Evolutionary conservation across 768 basidiomycete species (phyloP).

Genomic region (Chalciporus chontae): DNA sequence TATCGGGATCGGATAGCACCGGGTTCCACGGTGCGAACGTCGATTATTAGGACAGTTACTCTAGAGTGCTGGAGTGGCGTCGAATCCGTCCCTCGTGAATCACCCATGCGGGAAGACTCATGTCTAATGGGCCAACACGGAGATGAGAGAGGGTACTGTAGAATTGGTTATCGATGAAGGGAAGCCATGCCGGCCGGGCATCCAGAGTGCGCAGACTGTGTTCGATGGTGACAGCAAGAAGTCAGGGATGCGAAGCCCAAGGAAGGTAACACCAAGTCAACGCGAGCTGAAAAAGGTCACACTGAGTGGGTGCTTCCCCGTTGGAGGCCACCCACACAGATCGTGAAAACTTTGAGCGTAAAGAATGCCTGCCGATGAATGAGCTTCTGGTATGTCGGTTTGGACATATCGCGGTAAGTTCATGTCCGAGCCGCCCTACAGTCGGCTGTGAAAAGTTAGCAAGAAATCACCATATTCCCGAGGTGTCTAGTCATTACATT

Average conservation of each 20-base stretch:
- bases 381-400: background rate
- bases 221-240: slow-evolving; percentile 3
- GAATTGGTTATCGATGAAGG: slow-evolving; percentile 14
- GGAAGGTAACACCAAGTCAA: slow-evolving; percentile 14
- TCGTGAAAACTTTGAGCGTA: slow-evolving; percentile 12
- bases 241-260: slow-evolving; percentile 1
- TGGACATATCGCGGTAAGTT: slow-evolving; percentile 2
- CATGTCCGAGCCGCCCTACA: slow-evolving; percentile 3
- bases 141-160: slow-evolving; percentile 18
- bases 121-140: slow-evolving; percentile 9
- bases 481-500: slow-evolving; percentile 23
- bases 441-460: background rate
- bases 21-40: background rate
- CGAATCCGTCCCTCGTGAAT: background rate
- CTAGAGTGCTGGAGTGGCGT: background rate
- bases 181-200: slow-evolving; percentile 11
- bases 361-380: slow-evolving; percentile 2
- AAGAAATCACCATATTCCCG: slow-evolving; percentile 8
- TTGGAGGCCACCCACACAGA: slow-evolving; percentile 1
- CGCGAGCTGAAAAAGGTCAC: background rate
- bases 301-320: slow-evolving; percentile 3
- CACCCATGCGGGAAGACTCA: background rate
- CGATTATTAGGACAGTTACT: background rate
- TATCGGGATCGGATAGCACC: background rate
- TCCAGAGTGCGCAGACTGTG: slow-evolving; percentile 10